Evolutionary conservation across 176 grass and related monocot genomes (phyloP).

Genomic region (Bothriochloa decipiens): DNA sequence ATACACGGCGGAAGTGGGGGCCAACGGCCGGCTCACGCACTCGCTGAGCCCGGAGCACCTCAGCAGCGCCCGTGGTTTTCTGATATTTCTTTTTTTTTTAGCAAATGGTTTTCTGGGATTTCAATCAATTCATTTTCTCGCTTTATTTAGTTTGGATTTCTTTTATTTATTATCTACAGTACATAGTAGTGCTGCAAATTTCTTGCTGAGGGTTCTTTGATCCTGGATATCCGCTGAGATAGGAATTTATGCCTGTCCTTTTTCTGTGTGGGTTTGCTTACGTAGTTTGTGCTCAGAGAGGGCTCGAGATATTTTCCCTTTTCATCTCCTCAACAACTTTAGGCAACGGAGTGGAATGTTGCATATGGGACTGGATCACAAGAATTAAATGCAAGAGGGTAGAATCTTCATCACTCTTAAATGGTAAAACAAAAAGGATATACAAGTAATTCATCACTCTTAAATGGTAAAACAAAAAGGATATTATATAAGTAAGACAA

Average conservation of each 20-base stretch:
- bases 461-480: not conserved
- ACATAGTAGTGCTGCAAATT: not conserved
- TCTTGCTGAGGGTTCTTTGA: not conserved
- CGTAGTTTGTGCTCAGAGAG: not conserved
- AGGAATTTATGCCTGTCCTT: not conserved
- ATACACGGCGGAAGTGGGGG: slow-evolving; percentile 50
- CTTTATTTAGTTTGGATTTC: not conserved
- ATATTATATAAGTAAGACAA: no score
- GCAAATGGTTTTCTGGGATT: no score
- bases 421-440: not conserved
- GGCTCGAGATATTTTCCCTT: not conserved
- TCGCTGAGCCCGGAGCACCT: slow-evolving; percentile 23
- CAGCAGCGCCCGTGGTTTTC: not conserved
- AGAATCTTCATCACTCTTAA: not conserved
- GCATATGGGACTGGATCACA: not conserved
- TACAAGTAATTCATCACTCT: not conserved
- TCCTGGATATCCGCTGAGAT: slow-evolving; percentile 13
- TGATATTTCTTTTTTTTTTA: no score
- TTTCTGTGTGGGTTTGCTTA: not conserved
- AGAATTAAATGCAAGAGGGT: not conserved
- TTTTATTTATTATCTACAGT: not conserved
- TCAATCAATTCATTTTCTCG: no score
- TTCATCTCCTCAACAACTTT: not conserved
- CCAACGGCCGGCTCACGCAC: slow-evolving; percentile 41
- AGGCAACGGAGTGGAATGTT: not conserved